Evolutionary conservation across 306 rosid genomes (phyloP), one percentile per base, ranked within the genome.

Genomic region (Citrullus mucosospermus): DNA sequence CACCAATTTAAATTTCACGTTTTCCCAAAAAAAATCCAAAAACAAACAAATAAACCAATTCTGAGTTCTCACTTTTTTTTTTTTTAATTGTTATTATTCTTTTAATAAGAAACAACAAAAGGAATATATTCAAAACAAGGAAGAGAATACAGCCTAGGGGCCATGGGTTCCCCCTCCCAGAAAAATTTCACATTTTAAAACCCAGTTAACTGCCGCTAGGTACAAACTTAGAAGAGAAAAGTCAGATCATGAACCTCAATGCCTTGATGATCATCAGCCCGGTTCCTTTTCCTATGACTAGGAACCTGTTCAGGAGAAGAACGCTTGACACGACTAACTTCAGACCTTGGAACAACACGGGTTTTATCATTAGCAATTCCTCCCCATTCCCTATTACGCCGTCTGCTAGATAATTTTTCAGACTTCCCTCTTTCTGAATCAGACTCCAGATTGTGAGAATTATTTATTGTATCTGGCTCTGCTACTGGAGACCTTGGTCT

Each of bases 321-420:
- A 75, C 85, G 88, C 76, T 78, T 65, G n/a, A 82, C 80, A 74
- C 61, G 84, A 82, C 81, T 82, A 59, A 70, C 82, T 81, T 81
- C 92, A 78, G 89, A 90, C 82, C 90, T 88, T 70, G 82, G 84
- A 61, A 89, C 75, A n/a, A 91, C 85, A 55, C 90, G 89, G 15
- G 90, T 88, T 82, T 96, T 96, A 61, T 79, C 89, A 55, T 83
- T 90, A 83, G 25, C 82, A 76, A 89, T 78, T 80, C 93, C 96
- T 83, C 88, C 92, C 99, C 99, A 92, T 65, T 91, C 98, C 83
- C 82, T 74, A 51, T 17, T 74, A 74, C 63, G 63, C 15, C 63
- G 50, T 16, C 78, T 53, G 11, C 32, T 53, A 32, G 78, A 32
- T 54, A 74, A 34, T 30, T 54, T 54, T 53, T 51, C 78, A 53